phyloP scores from a whole-genome alignment of 2,329 filamentous ascomycete genomes.

The Cyclaneusma minus region DNA sequence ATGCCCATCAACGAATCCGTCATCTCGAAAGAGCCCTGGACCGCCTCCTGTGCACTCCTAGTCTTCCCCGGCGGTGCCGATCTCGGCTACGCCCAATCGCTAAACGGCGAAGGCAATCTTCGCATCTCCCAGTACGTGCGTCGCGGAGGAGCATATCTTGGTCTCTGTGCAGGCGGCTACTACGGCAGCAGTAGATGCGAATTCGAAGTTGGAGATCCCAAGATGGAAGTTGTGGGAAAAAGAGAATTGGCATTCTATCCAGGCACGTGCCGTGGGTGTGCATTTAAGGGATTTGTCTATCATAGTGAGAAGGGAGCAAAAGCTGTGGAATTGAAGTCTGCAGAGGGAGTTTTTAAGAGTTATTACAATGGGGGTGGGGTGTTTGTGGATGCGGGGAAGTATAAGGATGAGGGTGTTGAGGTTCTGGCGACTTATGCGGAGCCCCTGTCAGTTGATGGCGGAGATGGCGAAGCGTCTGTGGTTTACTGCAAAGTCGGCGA shows the following conservation, averaged over 20 bases:
- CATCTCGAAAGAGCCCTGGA: slow-evolving; percentile 85
- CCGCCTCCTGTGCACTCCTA: slow-evolving; percentile 68
- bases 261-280: slow-evolving; percentile 69
- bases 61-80: slow-evolving; percentile 94
- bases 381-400: slow-evolving; percentile 63
- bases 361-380: slow-evolving; percentile 95
- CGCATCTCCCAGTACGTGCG: slow-evolving; percentile 76
- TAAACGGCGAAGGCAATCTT: slow-evolving; percentile 80
- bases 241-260: slow-evolving; percentile 83
- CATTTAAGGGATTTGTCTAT: slow-evolving; percentile 83
- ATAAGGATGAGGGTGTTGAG: slow-evolving; percentile 51
- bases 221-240: slow-evolving; percentile 71
- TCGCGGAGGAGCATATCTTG: slow-evolving; percentile 70
- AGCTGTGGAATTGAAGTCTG: slow-evolving; percentile 44
- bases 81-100: slow-evolving; percentile 69
- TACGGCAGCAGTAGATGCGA: slow-evolving; percentile 73
- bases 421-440: slow-evolving; percentile 70
- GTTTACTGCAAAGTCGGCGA: slow-evolving; percentile 73
- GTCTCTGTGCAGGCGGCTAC: slow-evolving; percentile 89
- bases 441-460: slow-evolving; percentile 60
- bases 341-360: slow-evolving; percentile 40
- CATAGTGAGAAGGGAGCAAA: slow-evolving; percentile 71
- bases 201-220: slow-evolving; percentile 73
- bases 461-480: slow-evolving; percentile 63
- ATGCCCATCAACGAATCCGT: slow-evolving; percentile 66